These are phyloP conservation scores for Globisporangium abappressorium DNA, from an alignment of 352 stramenopile species.

Conservation along the genomic window DNA sequence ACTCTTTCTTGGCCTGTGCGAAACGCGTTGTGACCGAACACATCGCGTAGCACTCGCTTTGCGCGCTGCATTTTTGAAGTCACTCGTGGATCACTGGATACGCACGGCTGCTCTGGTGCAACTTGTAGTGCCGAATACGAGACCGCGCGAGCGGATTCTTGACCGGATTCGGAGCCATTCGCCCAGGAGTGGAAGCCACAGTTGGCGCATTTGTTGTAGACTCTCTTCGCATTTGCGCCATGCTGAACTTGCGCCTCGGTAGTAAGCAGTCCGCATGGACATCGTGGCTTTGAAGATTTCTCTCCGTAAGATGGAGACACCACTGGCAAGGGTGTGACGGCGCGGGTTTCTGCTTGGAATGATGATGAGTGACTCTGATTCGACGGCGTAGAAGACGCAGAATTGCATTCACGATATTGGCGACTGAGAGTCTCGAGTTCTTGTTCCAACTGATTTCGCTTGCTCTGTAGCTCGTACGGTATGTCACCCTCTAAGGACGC, in stretches of 20 bases:
- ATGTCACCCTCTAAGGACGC: constrained; percentile 78
- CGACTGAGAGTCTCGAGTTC: constrained; percentile 59
- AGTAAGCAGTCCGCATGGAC: constrained; percentile 64
- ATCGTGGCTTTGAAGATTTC: constrained; percentile 29
- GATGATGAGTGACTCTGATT: constrained; percentile 19
- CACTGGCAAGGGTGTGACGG: background rate
- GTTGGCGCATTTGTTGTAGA: constrained; percentile 69
- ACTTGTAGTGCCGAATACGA: constrained; percentile 13
- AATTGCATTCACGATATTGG: constrained; percentile 59
- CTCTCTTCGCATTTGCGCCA: constrained; percentile 55
- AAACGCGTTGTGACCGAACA: constrained; percentile 97
- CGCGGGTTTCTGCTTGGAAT: constrained; percentile 11
- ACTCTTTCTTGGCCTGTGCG: constrained; percentile 94
- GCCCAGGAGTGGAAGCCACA: constrained; percentile 81
- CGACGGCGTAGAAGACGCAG: constrained; percentile 19
- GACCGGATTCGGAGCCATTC: constrained; percentile 27
- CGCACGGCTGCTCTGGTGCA: constrained; percentile 27
- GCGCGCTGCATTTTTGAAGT: constrained; percentile 66
- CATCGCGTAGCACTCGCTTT: constrained; percentile 71
- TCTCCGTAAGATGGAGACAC: constrained; percentile 13
- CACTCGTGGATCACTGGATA: constrained; percentile 48
- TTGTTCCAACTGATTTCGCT: constrained; percentile 49
- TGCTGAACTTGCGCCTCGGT: constrained; percentile 59
- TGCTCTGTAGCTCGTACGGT: constrained; percentile 39
- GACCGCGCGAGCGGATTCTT: constrained; percentile 11